These are phyloP conservation scores for Solidago caesia DNA, from an alignment of 129 eudicot genomes.

Conservation along the genomic window DNA sequence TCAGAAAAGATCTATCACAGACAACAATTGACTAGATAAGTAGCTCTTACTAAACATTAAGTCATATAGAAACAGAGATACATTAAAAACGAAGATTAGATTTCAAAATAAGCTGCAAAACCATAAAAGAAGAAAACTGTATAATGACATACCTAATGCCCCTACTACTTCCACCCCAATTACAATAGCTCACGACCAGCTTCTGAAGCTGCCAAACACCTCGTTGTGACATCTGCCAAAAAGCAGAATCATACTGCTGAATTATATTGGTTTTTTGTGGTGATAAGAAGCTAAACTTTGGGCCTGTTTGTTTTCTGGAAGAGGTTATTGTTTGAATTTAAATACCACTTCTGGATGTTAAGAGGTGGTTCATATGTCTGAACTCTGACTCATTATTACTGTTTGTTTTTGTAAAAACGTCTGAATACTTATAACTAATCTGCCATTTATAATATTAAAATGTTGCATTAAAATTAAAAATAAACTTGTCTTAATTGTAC, in stretches of 20 bases:
- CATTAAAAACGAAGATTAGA: background rate
- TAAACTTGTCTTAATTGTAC: too few relatives aligned
- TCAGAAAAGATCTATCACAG: background rate
- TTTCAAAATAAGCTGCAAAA: background rate
- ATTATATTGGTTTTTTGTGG: background rate
- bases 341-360: too few relatives aligned
- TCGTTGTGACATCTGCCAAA: conserved; percentile 60
- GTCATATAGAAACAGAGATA: background rate
- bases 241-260: conserved; percentile 15
- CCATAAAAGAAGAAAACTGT: background rate
- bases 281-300: background rate
- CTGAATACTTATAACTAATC: too few relatives aligned
- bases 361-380: too few relatives aligned
- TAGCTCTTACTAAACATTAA: conserved; percentile 5
- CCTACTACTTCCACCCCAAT: conserved; percentile 92
- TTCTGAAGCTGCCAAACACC: conserved; percentile 86
- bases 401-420: too few relatives aligned
- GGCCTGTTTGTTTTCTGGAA: too few relatives aligned
- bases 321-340: too few relatives aligned
- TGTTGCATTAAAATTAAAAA: too few relatives aligned
- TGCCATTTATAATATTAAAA: too few relatives aligned
- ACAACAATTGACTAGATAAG: conserved; percentile 16
- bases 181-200: conserved; percentile 73
- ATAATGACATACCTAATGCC: conserved; percentile 58
- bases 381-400: too few relatives aligned